Conservation (phyloP, 2,329 filamentous ascomycete genomes). For the Cytospora piceae region DNA sequence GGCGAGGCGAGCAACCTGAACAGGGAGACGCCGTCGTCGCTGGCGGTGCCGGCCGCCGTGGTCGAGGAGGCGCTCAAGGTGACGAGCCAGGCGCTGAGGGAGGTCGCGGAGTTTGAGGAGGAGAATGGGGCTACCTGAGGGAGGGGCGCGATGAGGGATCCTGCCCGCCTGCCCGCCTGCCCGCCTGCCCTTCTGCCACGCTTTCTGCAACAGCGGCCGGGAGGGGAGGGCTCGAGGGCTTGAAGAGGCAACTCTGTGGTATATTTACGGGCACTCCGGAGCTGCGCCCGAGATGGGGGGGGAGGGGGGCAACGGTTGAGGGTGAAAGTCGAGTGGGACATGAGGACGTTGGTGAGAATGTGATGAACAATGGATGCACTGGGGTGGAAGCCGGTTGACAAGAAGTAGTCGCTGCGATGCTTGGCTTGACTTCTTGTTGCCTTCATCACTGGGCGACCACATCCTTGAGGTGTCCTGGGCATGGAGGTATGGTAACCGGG, state of each 20-base stretch:
- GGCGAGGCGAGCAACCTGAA: constrained; percentile 33
- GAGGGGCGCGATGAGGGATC: neutral
- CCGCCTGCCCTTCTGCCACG: neutral
- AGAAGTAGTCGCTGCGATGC: neutral
- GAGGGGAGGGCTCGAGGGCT: no score
- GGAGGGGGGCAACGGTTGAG: neutral
- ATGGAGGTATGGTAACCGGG: neutral
- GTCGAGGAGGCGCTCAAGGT: constrained; percentile 65
- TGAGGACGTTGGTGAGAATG: neutral
- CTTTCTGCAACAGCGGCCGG: no score
- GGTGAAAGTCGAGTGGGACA: neutral
- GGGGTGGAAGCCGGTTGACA: no score
- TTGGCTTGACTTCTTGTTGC: no score
- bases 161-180: neutral
- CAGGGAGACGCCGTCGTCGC: constrained; percentile 37
- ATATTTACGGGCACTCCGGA: no score
- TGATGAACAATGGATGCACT: neutral
- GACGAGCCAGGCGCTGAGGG: constrained; percentile 61
- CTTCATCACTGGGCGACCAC: no score
- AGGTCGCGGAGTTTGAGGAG: constrained; percentile 47
- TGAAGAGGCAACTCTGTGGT: no score
- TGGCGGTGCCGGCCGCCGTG: constrained; percentile 63
- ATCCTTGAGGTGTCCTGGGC: no score
- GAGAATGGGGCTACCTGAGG: constrained; percentile 32
- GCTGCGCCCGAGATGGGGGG: neutral